Evolutionary conservation across 352 stramenopile genomes (phyloP).

Genomic region (Phytophthora melonis): DNA sequence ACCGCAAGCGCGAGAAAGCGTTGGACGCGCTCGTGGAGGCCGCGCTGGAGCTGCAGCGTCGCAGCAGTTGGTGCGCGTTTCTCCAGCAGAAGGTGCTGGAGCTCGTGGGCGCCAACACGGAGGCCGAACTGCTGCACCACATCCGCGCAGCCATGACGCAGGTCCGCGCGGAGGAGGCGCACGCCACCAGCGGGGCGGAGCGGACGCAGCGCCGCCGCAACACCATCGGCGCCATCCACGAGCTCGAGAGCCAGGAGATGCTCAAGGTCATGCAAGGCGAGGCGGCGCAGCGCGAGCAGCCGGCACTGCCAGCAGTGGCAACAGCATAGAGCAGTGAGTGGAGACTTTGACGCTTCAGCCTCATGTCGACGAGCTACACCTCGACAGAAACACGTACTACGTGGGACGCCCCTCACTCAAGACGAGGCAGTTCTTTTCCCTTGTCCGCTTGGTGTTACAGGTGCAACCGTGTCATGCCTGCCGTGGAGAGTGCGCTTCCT

Average conservation of each 20-base stretch:
- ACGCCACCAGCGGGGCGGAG: constrained; percentile 11
- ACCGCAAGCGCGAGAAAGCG: constrained; percentile 62
- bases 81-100: constrained; percentile 67
- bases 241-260: constrained; percentile 71
- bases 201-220: constrained; percentile 36
- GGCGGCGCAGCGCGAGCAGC: constrained; percentile 18
- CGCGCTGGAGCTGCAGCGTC: constrained; percentile 53
- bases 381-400: constrained; percentile 19
- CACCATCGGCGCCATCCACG: constrained; percentile 63
- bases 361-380: background rate
- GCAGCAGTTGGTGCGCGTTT: constrained; percentile 63
- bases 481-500: background rate
- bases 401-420: background rate
- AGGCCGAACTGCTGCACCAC: constrained; percentile 54
- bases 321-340: constrained; percentile 7
- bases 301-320: constrained; percentile 8
- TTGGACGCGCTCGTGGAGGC: constrained; percentile 55
- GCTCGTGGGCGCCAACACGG: constrained; percentile 41
- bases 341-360: background rate
- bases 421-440: constrained; percentile 12
- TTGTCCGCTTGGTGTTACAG: constrained; percentile 9
- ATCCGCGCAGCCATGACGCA: constrained; percentile 42
- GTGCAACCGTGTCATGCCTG: background rate
- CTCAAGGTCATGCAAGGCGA: constrained; percentile 39
- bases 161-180: constrained; percentile 26